Evolutionary conservation across 257 asterid genomes (phyloP).

Genomic region (Nicotiana benthamiana): DNA sequence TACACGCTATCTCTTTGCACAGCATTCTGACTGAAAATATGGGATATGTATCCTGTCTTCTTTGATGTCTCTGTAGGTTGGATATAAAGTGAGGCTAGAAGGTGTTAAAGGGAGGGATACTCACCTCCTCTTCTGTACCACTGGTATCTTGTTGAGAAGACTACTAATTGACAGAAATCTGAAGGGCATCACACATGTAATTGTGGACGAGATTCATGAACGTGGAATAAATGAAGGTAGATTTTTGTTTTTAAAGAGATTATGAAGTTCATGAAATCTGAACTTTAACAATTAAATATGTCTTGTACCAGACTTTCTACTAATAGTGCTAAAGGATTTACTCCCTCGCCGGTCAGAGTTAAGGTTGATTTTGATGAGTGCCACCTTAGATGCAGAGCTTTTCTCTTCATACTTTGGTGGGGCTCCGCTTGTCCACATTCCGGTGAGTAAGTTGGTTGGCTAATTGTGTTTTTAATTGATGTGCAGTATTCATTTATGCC

Average conservation of each 20-base stretch:
- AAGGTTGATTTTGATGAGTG: slow-evolving; percentile 93
- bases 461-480: background rate
- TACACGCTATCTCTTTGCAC: background rate
- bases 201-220: slow-evolving; percentile 96
- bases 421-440: slow-evolving; percentile 68
- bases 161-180: slow-evolving; percentile 70
- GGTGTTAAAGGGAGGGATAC: slow-evolving; percentile 93
- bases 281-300: slow-evolving; percentile 21
- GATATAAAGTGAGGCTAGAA: slow-evolving; percentile 91
- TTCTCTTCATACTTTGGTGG: slow-evolving; percentile 85
- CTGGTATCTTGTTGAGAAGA: slow-evolving; percentile 90
- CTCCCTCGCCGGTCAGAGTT: slow-evolving; percentile 92
- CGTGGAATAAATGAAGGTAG: slow-evolving; percentile 98
- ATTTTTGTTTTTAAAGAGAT: slow-evolving; percentile 8
- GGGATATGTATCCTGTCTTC: background rate
- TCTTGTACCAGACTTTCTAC: slow-evolving; percentile 72
- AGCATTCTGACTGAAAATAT: background rate
- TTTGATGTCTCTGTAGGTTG: slow-evolving; percentile 50
- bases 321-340: slow-evolving; percentile 78
- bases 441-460: slow-evolving; percentile 38
- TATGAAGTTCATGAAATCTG: slow-evolving; percentile 5
- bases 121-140: slow-evolving; percentile 94
- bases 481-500: background rate
- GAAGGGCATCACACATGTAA: slow-evolving; percentile 83
- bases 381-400: slow-evolving; percentile 84